These are phyloP conservation scores for Pythium volutum DNA, from an alignment of 352 stramenopile genomes.

Conservation along the genomic window DNA sequence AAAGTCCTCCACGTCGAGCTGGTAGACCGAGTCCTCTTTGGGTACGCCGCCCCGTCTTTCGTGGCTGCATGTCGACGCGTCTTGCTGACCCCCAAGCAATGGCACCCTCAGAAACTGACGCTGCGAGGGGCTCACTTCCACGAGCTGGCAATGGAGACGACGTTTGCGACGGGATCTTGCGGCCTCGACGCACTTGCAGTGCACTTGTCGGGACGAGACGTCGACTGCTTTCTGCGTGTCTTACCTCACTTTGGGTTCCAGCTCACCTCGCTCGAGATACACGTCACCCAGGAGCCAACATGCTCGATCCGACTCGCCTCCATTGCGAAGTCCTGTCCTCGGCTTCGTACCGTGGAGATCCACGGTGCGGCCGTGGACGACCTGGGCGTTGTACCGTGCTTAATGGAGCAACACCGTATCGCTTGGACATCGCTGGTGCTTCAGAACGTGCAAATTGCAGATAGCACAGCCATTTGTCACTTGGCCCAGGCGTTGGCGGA, in stretches of 20 bases:
- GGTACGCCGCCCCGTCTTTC: neutral
- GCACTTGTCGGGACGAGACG: neutral
- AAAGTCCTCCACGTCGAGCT: constrained; percentile 1
- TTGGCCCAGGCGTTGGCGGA: neutral
- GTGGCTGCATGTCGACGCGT: neutral
- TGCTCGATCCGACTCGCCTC: neutral
- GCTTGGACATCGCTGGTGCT: neutral
- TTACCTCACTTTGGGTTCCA: neutral
- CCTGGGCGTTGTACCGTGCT: neutral
- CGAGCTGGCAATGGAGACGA: neutral
- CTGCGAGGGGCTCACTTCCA: neutral
- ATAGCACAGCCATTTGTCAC: neutral
- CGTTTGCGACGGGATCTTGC: neutral
- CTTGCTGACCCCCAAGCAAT: neutral
- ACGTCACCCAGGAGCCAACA: neutral
- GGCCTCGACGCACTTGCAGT: neutral
- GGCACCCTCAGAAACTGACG: neutral
- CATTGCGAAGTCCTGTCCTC: neutral
- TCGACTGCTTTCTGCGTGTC: neutral
- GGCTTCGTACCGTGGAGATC: neutral
- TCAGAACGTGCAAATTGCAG: neutral
- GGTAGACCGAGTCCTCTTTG: neutral
- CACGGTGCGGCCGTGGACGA: neutral
- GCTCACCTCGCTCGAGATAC: neutral
- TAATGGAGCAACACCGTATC: neutral